Conservation (phyloP, 164 flowering plant genomes). For the Umbilicus rupestris region DNA sequence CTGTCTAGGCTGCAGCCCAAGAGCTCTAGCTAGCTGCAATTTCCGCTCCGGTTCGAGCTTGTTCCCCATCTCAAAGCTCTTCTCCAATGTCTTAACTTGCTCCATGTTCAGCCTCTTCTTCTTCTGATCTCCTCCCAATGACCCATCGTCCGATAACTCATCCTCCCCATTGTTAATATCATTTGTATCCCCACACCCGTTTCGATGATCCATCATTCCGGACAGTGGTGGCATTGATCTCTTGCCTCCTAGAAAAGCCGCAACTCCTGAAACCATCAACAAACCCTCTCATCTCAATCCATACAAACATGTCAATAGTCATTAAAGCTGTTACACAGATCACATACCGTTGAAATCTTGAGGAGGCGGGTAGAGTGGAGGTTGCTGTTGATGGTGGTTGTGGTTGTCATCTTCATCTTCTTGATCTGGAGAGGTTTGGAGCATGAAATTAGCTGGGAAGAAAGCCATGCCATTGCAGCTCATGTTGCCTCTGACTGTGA, state of each 20-base stretch:
- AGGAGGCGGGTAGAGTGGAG: conserved; percentile 52
- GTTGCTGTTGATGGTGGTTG: conserved; percentile 27
- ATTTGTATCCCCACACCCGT: conserved; percentile 15
- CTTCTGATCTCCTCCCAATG: conserved; percentile 47
- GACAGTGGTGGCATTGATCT: conserved; percentile 69
- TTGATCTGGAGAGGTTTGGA: conserved; percentile 42
- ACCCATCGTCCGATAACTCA: conserved; percentile 45
- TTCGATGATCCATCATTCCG: conserved; percentile 28
- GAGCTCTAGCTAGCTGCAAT: conserved; percentile 72
- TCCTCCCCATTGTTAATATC: conserved; percentile 19
- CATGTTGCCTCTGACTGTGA: conserved; percentile 14
- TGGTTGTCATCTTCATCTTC: conserved; percentile 15
- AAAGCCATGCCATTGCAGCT: conserved; percentile 65
- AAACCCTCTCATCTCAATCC: not conserved
- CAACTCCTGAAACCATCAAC: conserved; percentile 31
- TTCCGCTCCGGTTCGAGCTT: conserved; percentile 90
- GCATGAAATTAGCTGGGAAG: conserved; percentile 80
- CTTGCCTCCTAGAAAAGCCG: conserved; percentile 46
- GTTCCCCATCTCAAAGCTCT: conserved; percentile 75
- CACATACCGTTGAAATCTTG: conserved; percentile 62
- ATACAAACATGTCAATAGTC: not conserved
- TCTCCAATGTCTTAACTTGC: conserved; percentile 78
- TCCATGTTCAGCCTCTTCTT: conserved; percentile 76
- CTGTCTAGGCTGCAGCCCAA: conserved; percentile 79
- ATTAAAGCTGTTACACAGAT: conserved; percentile 7